These are phyloP conservation scores for Prunus kanzakura DNA, from an alignment of 306 rosid species.

Conservation along the genomic window DNA sequence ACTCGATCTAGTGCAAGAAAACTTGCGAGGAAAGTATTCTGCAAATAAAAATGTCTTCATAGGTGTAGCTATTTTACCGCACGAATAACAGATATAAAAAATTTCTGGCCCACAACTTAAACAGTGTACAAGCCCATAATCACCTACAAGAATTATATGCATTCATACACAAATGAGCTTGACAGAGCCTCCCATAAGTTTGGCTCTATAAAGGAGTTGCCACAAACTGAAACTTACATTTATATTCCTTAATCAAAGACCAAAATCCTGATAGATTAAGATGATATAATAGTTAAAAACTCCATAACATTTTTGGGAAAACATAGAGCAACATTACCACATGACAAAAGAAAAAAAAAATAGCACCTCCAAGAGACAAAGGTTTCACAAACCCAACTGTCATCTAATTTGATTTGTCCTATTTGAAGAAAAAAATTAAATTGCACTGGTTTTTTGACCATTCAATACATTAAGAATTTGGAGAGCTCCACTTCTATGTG, in stretches of 20 bases:
- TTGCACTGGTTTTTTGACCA: no score
- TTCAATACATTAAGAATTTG: no score
- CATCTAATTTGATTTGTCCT: neutral
- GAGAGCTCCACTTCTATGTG: no score
- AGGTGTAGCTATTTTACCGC: neutral
- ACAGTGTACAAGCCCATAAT: neutral
- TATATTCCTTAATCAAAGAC: neutral
- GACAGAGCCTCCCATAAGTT: neutral
- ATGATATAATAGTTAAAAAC: no score
- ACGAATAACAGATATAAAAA: neutral
- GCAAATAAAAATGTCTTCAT: neutral
- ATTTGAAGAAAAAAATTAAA: no score
- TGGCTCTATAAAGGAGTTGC: neutral
- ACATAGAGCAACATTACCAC: no score
- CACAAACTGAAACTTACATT: no score
- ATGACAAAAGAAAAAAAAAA: neutral
- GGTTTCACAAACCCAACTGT: neutral
- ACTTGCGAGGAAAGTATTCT: neutral
- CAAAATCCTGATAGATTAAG: neutral
- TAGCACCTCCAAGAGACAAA: neutral
- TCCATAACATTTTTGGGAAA: no score
- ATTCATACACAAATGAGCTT: neutral
- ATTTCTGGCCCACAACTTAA: neutral
- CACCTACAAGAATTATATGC: neutral
- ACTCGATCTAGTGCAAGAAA: neutral